Conservation (phyloP, 352 stramenopile species). For the Pythium oligandrum region DNA sequence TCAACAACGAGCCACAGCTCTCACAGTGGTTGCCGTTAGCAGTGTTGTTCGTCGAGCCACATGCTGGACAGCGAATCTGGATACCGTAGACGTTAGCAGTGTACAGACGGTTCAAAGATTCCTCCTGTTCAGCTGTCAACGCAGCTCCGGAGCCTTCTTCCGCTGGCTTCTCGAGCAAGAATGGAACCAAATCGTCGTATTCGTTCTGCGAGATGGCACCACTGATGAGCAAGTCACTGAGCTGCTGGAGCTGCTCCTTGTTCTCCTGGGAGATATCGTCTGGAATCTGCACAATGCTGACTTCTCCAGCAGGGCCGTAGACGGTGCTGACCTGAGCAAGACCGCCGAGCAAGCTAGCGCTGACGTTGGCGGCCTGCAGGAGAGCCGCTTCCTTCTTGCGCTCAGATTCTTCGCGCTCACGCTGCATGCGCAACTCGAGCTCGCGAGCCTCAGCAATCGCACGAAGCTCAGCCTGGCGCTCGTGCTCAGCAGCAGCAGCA, state of each 20-base stretch:
- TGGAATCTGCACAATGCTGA: conserved; percentile 81
- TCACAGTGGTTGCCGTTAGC: conserved; percentile 86
- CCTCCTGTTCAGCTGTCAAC: conserved; percentile 74
- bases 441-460: conserved; percentile 73
- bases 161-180: conserved; percentile 66
- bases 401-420: conserved; percentile 50
- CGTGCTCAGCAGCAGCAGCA: conserved; percentile 67
- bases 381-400: conserved; percentile 57
- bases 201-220: conserved; percentile 79
- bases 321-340: conserved; percentile 79
- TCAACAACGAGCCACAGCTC: conserved; percentile 80
- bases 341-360: conserved; percentile 64
- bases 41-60: conserved; percentile 84
- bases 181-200: conserved; percentile 87
- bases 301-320: conserved; percentile 53
- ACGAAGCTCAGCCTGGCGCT: conserved; percentile 75
- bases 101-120: conserved; percentile 79
- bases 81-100: conserved; percentile 74
- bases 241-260: conserved; percentile 78
- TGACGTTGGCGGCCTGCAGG: conserved; percentile 70
- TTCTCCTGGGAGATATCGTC: conserved; percentile 82
- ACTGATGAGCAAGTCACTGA: conserved; percentile 81
- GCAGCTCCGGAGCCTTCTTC: conserved; percentile 54
- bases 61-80: conserved; percentile 83
- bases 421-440: conserved; percentile 49